phyloP scores from a whole-genome alignment of 805 yeast genomes.

The Saccharomycopsis fibuligera region DNA sequence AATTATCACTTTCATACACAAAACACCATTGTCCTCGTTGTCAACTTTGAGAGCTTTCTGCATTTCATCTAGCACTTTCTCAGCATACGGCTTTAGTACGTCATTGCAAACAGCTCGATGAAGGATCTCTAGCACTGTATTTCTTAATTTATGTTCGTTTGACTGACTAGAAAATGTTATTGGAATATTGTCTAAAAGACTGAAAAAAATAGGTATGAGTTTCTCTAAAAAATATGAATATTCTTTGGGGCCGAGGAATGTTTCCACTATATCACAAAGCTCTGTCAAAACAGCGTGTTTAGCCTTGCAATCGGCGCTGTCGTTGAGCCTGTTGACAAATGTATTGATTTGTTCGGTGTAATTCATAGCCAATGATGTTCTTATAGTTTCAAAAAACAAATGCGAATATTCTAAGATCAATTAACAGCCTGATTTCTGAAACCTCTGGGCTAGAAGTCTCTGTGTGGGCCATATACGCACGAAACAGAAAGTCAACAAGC shows the following conservation, averaged over 20 bases:
- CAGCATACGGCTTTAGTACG: slow-evolving; percentile 63
- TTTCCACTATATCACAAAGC: slow-evolving; percentile 78
- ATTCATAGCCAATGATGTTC: slow-evolving; percentile 26
- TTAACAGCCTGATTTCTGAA: no score
- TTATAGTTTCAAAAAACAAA: neutral
- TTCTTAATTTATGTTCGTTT: slow-evolving; percentile 71
- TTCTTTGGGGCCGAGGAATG: slow-evolving; percentile 73
- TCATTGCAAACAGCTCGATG: slow-evolving; percentile 81
- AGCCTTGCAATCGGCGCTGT: slow-evolving; percentile 50
- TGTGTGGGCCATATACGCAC: no score
- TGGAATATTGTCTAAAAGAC: slow-evolving; percentile 60
- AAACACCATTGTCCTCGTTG: slow-evolving; percentile 92
- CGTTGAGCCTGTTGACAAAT: slow-evolving; percentile 56
- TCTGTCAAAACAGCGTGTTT: slow-evolving; percentile 72
- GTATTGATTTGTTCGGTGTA: slow-evolving; percentile 51
- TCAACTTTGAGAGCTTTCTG: slow-evolving; percentile 63
- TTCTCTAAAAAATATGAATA: slow-evolving; percentile 68
- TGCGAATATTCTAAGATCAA: neutral
- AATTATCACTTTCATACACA: slow-evolving; percentile 82
- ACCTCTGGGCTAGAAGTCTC: no score
- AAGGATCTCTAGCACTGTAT: slow-evolving; percentile 68
- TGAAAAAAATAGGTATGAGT: slow-evolving; percentile 62
- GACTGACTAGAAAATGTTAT: slow-evolving; percentile 60
- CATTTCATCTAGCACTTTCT: slow-evolving; percentile 51
- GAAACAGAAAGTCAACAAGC: no score